phyloP scores from a whole-genome alignment of 2,329 filamentous ascomycete species.

The Tolypocladium album region DNA sequence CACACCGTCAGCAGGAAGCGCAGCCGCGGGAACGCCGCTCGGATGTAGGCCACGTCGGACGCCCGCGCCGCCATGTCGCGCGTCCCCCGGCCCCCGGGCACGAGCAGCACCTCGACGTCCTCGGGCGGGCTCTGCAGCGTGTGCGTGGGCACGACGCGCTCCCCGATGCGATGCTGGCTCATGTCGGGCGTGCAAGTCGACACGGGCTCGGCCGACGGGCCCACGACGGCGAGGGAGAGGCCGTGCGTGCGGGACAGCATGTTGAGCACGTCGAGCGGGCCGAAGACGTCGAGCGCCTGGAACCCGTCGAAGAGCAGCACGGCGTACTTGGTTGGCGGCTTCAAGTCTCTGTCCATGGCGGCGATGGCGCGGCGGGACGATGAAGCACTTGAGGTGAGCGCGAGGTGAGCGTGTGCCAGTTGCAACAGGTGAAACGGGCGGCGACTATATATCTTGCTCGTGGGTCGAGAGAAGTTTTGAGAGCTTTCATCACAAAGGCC shows the following conservation, averaged over 20 bases:
- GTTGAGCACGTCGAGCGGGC: constrained; percentile 24
- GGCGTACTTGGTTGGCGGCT: constrained; percentile 13
- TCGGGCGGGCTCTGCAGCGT: constrained; percentile 21
- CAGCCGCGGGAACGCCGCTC: constrained; percentile 27
- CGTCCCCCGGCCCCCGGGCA: constrained; percentile 26
- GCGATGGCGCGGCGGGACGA: neutral
- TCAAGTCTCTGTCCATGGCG: neutral
- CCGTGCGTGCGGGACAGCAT: constrained; percentile 9
- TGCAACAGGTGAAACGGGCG: neutral
- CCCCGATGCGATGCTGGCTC: constrained; percentile 12
- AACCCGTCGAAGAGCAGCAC: constrained; percentile 24
- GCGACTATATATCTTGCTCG: neutral
- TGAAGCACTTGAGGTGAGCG: neutral
- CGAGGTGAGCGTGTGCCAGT: neutral
- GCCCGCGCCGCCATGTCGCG: constrained; percentile 11
- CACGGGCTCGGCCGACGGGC: constrained; percentile 16
- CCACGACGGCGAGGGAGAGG: constrained; percentile 16
- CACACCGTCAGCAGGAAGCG: constrained; percentile 50
- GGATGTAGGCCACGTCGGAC: constrained; percentile 29
- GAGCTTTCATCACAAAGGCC: neutral
- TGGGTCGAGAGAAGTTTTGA: neutral
- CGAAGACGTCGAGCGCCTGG: constrained; percentile 29
- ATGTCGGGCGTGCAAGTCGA: constrained; percentile 9
- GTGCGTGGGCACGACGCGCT: constrained; percentile 22
- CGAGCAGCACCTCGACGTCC: constrained; percentile 25